These are phyloP conservation scores for Neoascochyta sp. DNA, from an alignment of 2,329 filamentous ascomycete genomes.

Conservation along the genomic window DNA sequence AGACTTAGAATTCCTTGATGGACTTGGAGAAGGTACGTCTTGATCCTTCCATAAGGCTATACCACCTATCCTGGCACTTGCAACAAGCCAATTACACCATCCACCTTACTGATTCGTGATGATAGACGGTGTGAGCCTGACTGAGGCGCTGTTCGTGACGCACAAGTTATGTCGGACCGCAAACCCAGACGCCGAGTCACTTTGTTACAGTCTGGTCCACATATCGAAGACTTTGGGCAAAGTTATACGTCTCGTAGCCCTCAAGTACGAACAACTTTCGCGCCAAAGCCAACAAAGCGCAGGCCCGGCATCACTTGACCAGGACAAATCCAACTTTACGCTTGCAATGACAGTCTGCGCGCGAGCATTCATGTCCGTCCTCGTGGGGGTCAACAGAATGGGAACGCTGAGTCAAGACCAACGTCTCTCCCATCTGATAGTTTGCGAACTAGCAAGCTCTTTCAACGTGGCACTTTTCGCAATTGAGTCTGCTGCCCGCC, in stretches of 20 bases:
- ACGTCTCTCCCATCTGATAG: slow-evolving; percentile 18
- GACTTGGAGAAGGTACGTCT: slow-evolving; percentile 19
- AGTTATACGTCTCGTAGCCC: slow-evolving; percentile 20
- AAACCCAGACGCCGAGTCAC: slow-evolving; percentile 9
- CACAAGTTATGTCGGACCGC: slow-evolving; percentile 26
- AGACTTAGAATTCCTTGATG: slow-evolving; percentile 26
- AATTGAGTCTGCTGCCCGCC: slow-evolving; percentile 26
- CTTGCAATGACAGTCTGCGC: slow-evolving; percentile 27
- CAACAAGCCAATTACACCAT: too few relatives aligned
- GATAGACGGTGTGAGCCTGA: slow-evolving; percentile 20
- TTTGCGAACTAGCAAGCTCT: slow-evolving; percentile 36
- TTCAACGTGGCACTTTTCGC: slow-evolving; percentile 35
- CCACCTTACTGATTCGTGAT: slow-evolving; percentile 5
- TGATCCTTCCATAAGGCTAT: neutral
- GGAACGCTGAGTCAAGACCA: slow-evolving; percentile 8
- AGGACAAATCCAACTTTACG: slow-evolving; percentile 25
- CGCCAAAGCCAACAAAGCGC: slow-evolving; percentile 7
- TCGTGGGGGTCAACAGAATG: slow-evolving; percentile 29
- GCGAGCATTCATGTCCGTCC: slow-evolving; percentile 30
- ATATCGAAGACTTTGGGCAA: slow-evolving; percentile 22
- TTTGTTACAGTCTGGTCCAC: slow-evolving; percentile 26
- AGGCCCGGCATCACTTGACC: slow-evolving; percentile 13
- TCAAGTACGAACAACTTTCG: slow-evolving; percentile 17
- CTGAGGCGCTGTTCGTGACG: slow-evolving; percentile 26
- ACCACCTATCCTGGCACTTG: too few relatives aligned